Evolutionary conservation across 2,329 filamentous ascomycete species (phyloP).

Genomic region (Ambrosiella cleistominuta): DNA sequence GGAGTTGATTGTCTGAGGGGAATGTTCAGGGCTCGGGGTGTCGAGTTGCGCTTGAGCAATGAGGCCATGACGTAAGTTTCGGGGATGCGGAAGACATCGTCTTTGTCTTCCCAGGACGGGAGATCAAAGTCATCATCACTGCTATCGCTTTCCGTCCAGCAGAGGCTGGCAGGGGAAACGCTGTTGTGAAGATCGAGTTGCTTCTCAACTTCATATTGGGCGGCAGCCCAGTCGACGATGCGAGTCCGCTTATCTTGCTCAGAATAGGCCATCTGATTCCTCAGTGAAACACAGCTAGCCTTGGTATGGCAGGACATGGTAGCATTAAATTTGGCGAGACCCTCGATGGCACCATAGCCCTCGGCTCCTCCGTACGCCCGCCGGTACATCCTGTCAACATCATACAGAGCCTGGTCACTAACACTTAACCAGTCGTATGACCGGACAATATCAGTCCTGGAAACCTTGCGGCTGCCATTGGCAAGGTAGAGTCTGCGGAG

Average conservation of each 20-base stretch:
- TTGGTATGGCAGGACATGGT: neutral
- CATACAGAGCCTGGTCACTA: conserved; percentile 29
- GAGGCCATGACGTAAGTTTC: neutral
- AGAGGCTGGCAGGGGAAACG: neutral
- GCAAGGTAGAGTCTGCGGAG: conserved; percentile 41
- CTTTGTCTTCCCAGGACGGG: conserved; percentile 14
- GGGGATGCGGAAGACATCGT: conserved; percentile 11
- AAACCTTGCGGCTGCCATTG: conserved; percentile 28
- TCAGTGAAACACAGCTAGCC: neutral
- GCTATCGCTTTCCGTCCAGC: conserved; percentile 1
- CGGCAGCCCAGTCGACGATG: neutral
- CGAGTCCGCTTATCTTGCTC: neutral
- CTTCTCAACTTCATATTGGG: neutral
- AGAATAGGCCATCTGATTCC: neutral
- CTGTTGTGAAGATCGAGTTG: neutral
- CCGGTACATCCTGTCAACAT: conserved; percentile 39
- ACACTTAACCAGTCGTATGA: conserved; percentile 42
- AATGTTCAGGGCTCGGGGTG: conserved; percentile 2
- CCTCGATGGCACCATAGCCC: conserved; percentile 29
- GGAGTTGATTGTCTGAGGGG: neutral
- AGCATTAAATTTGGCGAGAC: conserved; percentile 14
- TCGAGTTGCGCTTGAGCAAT: conserved; percentile 10
- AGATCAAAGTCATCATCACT: conserved; percentile 9
- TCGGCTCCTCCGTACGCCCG: conserved; percentile 35
- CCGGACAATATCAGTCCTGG: conserved; percentile 32